phyloP scores from a whole-genome alignment of 2,329 filamentous ascomycete species.

The Fusarium veterinarium region DNA sequence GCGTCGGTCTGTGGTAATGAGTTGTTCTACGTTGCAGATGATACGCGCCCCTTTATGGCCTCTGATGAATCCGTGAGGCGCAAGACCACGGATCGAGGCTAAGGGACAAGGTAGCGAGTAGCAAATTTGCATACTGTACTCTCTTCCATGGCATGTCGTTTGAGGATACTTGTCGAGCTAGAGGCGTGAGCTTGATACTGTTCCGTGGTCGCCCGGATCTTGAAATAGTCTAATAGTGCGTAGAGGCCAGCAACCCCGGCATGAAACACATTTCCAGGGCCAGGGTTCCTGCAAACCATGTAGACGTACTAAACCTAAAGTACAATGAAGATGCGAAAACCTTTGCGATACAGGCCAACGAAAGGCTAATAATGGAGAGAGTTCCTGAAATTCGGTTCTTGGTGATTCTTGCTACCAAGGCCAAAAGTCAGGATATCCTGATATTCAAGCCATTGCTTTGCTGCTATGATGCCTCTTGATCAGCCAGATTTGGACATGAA shows the following conservation, averaged over 20 bases:
- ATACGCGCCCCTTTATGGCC: not conserved
- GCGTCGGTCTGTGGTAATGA: not conserved
- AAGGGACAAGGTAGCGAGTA: not conserved
- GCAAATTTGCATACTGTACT: not conserved
- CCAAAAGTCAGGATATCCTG: not conserved
- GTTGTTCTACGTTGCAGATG: not conserved
- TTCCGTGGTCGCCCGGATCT: slow-evolving; percentile 11
- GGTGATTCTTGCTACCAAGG: not conserved
- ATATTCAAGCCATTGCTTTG: not conserved
- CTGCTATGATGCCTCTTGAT: not conserved
- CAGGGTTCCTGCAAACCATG: slow-evolving; percentile 20
- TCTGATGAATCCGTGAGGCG: not conserved
- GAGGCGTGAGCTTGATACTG: slow-evolving; percentile 2
- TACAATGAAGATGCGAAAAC: slow-evolving; percentile 20
- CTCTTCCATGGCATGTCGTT: not conserved
- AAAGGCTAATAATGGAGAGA: not conserved
- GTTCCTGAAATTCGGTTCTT: not conserved
- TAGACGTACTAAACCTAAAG: slow-evolving; percentile 21
- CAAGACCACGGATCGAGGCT: not conserved
- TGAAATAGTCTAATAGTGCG: slow-evolving; percentile 13
- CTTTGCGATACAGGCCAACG: not conserved
- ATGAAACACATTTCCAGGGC: slow-evolving; percentile 34
- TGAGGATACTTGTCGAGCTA: not conserved
- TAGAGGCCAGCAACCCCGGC: slow-evolving; percentile 19
- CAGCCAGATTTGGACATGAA: slow-evolving; percentile 1